Evolutionary conservation across 169 alveolate species (phyloP).

Genomic region (Babesia bovis): DNA sequence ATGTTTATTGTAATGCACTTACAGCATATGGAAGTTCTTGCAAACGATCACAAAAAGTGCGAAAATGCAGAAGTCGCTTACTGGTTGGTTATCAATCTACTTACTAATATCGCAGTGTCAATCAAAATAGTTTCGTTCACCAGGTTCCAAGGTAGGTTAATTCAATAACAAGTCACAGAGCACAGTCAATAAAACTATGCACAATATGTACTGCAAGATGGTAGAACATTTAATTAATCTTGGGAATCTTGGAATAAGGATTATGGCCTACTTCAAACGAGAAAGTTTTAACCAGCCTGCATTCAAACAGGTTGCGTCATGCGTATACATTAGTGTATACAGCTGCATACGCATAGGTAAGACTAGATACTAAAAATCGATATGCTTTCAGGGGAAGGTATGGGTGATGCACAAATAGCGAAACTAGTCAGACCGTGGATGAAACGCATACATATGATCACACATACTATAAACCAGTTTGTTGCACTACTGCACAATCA

Average conservation of each 20-base stretch:
- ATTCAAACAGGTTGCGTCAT: slow-evolving; percentile 18
- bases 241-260: slow-evolving; percentile 10
- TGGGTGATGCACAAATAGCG: slow-evolving; percentile 27
- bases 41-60: background rate
- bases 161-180: background rate
- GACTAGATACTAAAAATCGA: background rate
- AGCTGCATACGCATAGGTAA: slow-evolving; percentile 32
- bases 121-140: slow-evolving; percentile 17
- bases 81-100: slow-evolving; percentile 25
- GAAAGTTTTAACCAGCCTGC: background rate
- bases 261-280: background rate
- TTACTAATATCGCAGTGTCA: slow-evolving; percentile 24
- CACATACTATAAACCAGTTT: slow-evolving; percentile 11
- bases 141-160: slow-evolving; percentile 11
- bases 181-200: slow-evolving; percentile 21
- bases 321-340: slow-evolving; percentile 19
- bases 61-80: background rate
- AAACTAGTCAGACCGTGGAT: slow-evolving; percentile 42
- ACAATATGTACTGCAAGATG: background rate
- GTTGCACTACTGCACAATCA: slow-evolving; percentile 12
- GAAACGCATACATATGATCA: slow-evolving; percentile 13
- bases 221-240: slow-evolving; percentile 20
- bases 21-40: background rate
- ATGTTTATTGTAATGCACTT: background rate
- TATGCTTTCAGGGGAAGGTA: slow-evolving; percentile 13